Conservation (phyloP, 176 grass and related monocot genomes). For the Ensete ventricosum region DNA sequence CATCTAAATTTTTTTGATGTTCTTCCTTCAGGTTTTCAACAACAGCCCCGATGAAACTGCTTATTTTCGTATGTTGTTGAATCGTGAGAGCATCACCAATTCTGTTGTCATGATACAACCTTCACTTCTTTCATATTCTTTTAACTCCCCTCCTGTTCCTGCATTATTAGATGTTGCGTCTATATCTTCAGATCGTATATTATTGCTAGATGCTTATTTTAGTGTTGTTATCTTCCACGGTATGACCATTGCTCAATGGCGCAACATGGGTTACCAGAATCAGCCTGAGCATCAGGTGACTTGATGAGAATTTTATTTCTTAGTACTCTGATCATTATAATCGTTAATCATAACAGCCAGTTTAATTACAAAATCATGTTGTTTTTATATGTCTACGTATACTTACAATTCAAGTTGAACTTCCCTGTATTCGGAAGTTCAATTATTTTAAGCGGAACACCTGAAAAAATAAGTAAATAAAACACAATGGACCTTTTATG, state of each 20-base stretch:
- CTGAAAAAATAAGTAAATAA: too few species aligned
- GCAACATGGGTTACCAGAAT: slow-evolving; percentile 95
- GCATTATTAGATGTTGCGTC: slow-evolving; percentile 91
- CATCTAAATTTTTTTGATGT: slow-evolving; percentile 24
- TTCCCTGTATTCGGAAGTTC: too few species aligned
- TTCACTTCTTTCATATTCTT: slow-evolving; percentile 79
- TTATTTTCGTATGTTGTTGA: slow-evolving; percentile 93
- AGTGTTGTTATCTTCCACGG: slow-evolving; percentile 97
- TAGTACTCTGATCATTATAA: too few species aligned
- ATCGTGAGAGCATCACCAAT: slow-evolving; percentile 81
- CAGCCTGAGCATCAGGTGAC: slow-evolving; percentile 92
- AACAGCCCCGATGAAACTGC: slow-evolving; percentile 97
- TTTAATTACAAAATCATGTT: neutral
- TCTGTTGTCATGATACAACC: slow-evolving; percentile 97
- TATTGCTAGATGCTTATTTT: slow-evolving; percentile 90
- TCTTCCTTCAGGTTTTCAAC: slow-evolving; percentile 78
- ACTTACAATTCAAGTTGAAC: too few species aligned
- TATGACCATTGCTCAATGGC: slow-evolving; percentile 95
- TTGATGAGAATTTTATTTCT: slow-evolving; percentile 3
- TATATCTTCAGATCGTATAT: slow-evolving; percentile 78
- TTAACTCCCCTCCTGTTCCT: slow-evolving; percentile 68
- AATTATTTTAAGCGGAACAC: too few species aligned
- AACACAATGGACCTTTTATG: too few species aligned
- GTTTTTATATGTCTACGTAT: neutral
- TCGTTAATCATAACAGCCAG: too few species aligned